A percentile compares a stretch with the other conserved stretches of the same genome.
phyloP scores from a whole-genome alignment of 2,329 filamentous ascomycete species.

The Clonostachys chloroleuca region DNA sequence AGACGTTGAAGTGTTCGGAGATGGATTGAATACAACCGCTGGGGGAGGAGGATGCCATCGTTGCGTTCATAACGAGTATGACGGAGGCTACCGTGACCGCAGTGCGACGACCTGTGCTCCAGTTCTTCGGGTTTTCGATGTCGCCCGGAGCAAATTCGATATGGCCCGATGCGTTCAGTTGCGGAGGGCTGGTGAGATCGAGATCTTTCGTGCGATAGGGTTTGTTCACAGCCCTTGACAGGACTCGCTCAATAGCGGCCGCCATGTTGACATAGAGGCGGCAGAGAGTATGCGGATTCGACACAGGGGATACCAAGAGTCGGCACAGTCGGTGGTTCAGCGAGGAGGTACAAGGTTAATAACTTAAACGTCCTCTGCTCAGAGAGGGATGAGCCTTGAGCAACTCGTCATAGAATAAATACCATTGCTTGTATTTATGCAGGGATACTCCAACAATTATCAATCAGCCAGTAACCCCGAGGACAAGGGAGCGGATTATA shows the following conservation, averaged over 20 bases:
- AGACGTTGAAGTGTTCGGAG: slow-evolving; percentile 34
- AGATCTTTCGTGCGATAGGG: background rate
- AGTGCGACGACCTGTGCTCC: slow-evolving; percentile 31
- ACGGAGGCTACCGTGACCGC: slow-evolving; percentile 34
- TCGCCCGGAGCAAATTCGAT: slow-evolving; percentile 41
- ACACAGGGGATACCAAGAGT: too few species aligned
- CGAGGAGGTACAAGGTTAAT: too few species aligned
- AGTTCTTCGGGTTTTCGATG: slow-evolving; percentile 45
- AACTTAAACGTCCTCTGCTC: too few species aligned
- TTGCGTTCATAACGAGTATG: slow-evolving; percentile 48
- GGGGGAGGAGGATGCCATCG: slow-evolving; percentile 36
- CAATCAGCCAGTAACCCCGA: too few species aligned
- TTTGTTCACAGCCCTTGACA: slow-evolving; percentile 1
- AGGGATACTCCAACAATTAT: too few species aligned
- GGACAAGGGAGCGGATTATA: too few species aligned
- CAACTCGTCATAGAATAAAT: too few species aligned
- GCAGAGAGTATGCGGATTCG: too few species aligned
- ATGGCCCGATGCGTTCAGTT: slow-evolving; percentile 1
- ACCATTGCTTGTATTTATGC: too few species aligned
- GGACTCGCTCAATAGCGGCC: background rate
- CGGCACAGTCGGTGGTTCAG: too few species aligned
- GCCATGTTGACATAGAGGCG: background rate
- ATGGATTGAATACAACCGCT: slow-evolving; percentile 24
- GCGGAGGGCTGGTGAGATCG: background rate
- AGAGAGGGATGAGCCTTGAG: too few species aligned